phyloP scores from a whole-genome alignment of 2,329 filamentous ascomycete genomes.

The Neofusicoccum laricinum region DNA sequence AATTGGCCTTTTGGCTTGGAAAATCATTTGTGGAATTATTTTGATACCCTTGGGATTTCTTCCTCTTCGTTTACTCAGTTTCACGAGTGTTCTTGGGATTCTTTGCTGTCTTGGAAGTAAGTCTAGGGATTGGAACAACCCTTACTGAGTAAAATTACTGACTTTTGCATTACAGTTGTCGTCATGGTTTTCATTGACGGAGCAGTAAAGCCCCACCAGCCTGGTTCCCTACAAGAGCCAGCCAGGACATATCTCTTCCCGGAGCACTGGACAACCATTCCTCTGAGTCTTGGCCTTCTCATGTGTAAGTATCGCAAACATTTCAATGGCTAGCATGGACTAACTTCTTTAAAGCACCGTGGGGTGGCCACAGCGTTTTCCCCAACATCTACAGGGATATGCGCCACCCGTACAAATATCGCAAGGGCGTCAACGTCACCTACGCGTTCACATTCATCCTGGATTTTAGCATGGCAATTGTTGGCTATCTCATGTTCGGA shows the following conservation, averaged over 20 bases:
- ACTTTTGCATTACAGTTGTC: conserved; percentile 59
- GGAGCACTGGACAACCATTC: conserved; percentile 79
- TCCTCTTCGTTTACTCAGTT: conserved; percentile 78
- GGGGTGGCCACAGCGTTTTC: conserved; percentile 72
- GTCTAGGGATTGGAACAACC: conserved; percentile 36
- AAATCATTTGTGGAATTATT: conserved; percentile 74
- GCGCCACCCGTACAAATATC: conserved; percentile 80
- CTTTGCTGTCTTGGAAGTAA: conserved; percentile 82
- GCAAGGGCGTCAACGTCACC: conserved; percentile 69
- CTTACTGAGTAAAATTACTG: background rate
- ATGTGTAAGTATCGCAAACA: conserved; percentile 58
- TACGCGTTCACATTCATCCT: conserved; percentile 84
- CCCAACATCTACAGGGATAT: conserved; percentile 81
- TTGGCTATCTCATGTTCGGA: conserved; percentile 92
- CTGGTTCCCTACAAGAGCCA: conserved; percentile 80
- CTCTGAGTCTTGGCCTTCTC: conserved; percentile 83
- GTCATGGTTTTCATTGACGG: conserved; percentile 80
- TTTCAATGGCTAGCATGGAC: conserved; percentile 10
- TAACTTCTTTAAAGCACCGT: conserved; percentile 48
- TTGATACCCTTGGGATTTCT: conserved; percentile 81
- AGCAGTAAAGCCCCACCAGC: conserved; percentile 72
- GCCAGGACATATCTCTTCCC: conserved; percentile 80
- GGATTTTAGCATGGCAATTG: conserved; percentile 76
- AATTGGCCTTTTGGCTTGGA: conserved; percentile 71
- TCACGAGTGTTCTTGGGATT: conserved; percentile 91